A percentile compares a stretch with the other conserved stretches of the same genome.
phyloP scores from a whole-genome alignment of 2,329 filamentous ascomycete genomes.

The Eutypa lata region DNA sequence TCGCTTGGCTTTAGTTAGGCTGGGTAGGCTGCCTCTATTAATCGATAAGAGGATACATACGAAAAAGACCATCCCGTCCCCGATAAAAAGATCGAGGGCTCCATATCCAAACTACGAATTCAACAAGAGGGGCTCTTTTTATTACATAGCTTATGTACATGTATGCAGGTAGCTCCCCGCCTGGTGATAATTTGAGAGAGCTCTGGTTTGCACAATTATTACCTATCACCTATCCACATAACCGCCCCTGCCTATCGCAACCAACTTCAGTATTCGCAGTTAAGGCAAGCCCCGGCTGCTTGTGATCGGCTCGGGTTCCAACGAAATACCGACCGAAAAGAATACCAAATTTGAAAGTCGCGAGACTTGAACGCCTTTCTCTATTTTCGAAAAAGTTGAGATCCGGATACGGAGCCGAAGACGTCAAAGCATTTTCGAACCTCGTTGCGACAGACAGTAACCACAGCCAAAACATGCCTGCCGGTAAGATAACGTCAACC shows the following conservation, averaged over 20 bases:
- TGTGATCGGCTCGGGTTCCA: neutral
- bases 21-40: neutral
- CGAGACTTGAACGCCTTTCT: too few relatives aligned
- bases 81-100: neutral
- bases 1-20: neutral
- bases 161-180: neutral
- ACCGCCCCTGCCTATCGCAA: too few relatives aligned
- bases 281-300: too few relatives aligned
- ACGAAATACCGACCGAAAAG: neutral
- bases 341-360: neutral
- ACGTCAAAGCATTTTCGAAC: too few relatives aligned
- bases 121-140: neutral
- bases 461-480: slow-evolving; percentile 17
- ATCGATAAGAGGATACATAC: too few relatives aligned
- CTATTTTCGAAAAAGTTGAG: too few relatives aligned
- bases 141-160: neutral
- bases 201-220: neutral
- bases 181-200: neutral
- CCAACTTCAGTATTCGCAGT: too few relatives aligned
- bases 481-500: slow-evolving; percentile 22
- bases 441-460: too few relatives aligned
- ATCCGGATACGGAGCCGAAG: too few relatives aligned
- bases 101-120: too few relatives aligned
- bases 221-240: neutral
- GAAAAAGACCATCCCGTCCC: neutral